Evolutionary conservation across 129 eudicot species (phyloP), one percentile per base, ranked within the genome.

Genomic region (Smallanthus sonchifolius): DNA sequence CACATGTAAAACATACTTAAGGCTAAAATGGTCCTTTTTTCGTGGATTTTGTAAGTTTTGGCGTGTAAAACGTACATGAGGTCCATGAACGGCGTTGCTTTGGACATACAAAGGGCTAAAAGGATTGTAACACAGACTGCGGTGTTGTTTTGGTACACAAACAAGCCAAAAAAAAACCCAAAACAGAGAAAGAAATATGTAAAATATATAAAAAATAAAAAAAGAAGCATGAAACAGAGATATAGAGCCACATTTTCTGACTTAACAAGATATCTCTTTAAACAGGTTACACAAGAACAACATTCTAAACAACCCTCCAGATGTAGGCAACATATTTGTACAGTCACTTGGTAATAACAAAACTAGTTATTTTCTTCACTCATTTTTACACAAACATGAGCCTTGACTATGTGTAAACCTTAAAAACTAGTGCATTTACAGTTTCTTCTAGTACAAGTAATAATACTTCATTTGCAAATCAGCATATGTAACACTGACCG

Each of bases 361-460:
- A 72, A 72, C 78, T 52, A 71, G 73, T 62, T 75, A 37, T 66
- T 65, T 42, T 59, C 14, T 67, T 56, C 80, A 77, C 78, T 72
- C 78, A 73, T 60, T 72, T 77, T 79, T 71, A 79, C 82, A 79
- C 73, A 72, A 79, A 71, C 78, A 67, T 48, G 77, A 51, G 82
- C 85, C 82, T 78, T 69, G 78, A 80, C 94, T 85, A 87, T 83
- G 91, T 89, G 88, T 87, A 84, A 86, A 69, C 83, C 83, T 82
- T 77, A 81, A 75, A 80, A 79, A 77, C 95, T 89, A 92, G 90
- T 78, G 80, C 89, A 92, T 92, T 83, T 92, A 92, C 98, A 92
- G 82, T 81, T 89, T 77, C 81, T 78, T 85, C 87, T 83, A 85
- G 85, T 89, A 92, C 97, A 89, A 77, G 85, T 86, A 81, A 80